phyloP scores from a whole-genome alignment of 331 rosid genomes.

The Malus hybrid region DNA sequence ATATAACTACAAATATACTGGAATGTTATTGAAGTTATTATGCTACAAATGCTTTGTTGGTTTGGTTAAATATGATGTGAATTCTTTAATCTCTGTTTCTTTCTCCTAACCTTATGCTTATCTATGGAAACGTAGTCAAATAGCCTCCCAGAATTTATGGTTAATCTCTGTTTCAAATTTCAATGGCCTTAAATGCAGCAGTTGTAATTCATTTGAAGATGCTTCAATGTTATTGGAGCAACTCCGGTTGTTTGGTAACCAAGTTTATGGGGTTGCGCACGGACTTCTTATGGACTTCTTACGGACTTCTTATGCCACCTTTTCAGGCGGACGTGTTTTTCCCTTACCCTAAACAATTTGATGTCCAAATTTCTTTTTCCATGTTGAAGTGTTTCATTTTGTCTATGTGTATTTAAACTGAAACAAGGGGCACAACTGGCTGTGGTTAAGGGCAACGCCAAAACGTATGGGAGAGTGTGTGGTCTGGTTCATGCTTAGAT shows the following conservation, averaged over 20 bases:
- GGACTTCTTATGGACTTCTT: conserved; percentile 63
- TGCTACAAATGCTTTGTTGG: background rate
- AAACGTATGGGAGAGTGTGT: conserved; percentile 75
- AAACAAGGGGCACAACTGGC: conserved; percentile 84
- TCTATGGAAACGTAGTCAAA: background rate
- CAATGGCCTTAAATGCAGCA: conserved; percentile 33
- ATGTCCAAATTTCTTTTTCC: background rate
- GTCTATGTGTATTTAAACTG: conserved; percentile 18
- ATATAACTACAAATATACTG: too few species aligned
- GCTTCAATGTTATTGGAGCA: conserved; percentile 68
- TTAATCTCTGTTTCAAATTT: conserved; percentile 14
- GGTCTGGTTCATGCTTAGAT: conserved; percentile 73
- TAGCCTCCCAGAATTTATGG: background rate
- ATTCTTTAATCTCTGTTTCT: background rate
- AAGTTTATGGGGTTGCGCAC: conserved; percentile 86
- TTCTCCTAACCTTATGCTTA: background rate
- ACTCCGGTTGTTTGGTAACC: conserved; percentile 55
- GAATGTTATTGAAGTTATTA: background rate
- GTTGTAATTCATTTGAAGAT: conserved; percentile 56
- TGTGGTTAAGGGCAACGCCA: conserved; percentile 65
- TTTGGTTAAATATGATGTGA: background rate
- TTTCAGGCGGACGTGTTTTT: background rate
- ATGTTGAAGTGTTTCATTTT: background rate
- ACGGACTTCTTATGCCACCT: background rate
- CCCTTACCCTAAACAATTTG: background rate